These are phyloP conservation scores for Solanum peruvianum DNA, from an alignment of 257 asterid genomes.

Conservation along the genomic window DNA sequence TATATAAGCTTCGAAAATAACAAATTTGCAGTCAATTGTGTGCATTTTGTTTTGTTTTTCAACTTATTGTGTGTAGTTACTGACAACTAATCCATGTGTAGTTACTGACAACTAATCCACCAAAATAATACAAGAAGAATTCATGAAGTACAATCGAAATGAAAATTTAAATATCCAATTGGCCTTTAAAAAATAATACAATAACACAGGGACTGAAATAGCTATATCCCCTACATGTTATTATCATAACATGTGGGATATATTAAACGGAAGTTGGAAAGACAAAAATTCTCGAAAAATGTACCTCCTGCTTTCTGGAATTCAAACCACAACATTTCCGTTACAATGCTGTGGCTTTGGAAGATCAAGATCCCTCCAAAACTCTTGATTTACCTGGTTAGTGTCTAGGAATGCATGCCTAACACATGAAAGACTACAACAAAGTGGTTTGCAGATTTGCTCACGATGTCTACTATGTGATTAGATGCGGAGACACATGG, in stretches of 20 bases:
- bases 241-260: neutral
- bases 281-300: neutral
- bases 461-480: neutral
- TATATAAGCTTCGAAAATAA: neutral
- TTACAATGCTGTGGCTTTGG: neutral
- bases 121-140: neutral
- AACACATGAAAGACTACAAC: neutral
- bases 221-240: neutral
- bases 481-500: neutral
- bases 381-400: neutral
- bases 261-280: neutral
- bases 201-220: neutral
- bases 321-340: neutral
- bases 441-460: neutral
- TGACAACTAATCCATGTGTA: neutral
- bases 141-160: no score
- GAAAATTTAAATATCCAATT: neutral
- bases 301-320: neutral
- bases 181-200: neutral
- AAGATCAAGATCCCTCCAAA: neutral
- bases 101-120: neutral
- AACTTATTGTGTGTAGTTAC: neutral
- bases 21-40: neutral
- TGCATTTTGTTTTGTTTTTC: neutral
- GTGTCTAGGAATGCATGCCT: neutral